Evolutionary conservation across 1,284 basidiomycete species (phyloP), one percentile per base, ranked within the genome.

Genomic region (Cystobasidium pallidum): DNA sequence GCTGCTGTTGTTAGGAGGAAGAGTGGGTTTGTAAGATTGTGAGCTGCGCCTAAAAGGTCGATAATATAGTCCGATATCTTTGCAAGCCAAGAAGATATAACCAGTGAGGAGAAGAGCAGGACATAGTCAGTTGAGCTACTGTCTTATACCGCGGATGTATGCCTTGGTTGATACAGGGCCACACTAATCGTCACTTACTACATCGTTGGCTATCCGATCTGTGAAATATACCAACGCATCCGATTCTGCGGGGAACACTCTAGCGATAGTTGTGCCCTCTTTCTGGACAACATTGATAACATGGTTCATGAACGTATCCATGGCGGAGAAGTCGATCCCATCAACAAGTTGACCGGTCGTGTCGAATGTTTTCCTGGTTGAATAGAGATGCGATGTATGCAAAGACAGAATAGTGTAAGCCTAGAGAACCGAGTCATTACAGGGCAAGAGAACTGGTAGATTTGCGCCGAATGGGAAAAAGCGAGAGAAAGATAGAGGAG

Each of bases 41-140:
- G 86, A 0, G 93, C 91, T 52, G 87, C 88, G 0, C 87, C 85
- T 1, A 98, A 85, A 0, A 98, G 84, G 0, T 88, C 84, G 0
- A 87, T 85, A 75, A 94, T 88, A 78, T 98, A 98, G 81, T 96
- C 93, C 1, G 88, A 88, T 70, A 96, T 86, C 91, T 92, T n/a
- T 15, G 19, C 15, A n/a, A 15, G 6, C 19, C 3, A 19, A 45
- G 43, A 45, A 45, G 43, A 4, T n/a, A n/a, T n/a, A n/a, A n/a
- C n/a, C n/a, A n/a, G n/a, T n/a, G n/a, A n/a, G n/a, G 43, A 45
- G 43, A 45, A 45, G 43, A 4, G 43, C n/a, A 45, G n/a, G 11
- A 3, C 19, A 45, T 3, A 45, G 15, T 45, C 43, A 45, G 43
- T 39, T 39, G 36, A 39, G n/a, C n/a, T 13, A 39, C 36, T 6